Evolutionary conservation across 345 rosid species (phyloP), one percentile per base, ranked within the genome.

Genomic region (Lenwebbia sp.): DNA sequence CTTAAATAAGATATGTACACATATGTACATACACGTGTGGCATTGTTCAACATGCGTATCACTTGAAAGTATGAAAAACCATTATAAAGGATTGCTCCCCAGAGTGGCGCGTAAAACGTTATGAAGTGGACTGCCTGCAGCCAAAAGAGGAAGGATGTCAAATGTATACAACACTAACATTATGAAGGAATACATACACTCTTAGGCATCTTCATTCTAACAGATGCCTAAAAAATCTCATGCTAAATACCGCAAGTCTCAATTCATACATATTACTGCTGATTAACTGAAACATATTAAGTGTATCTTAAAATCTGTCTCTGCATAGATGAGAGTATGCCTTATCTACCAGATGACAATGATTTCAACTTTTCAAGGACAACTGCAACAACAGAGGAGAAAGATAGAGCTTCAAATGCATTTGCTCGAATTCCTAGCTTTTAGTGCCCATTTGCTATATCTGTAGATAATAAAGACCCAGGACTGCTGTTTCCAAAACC

Each of bases 71-170:
- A 97, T 15, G 96, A 95, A 91, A 93, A 90, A 83, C 98, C 99
- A 87, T 97, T 97, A 94, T 95, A 97, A 86, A 97, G 95, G 89
- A 97, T 97, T 82, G 99, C 98, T 54, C 96, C 97, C 99, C 98
- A 97, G 44, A 97, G 94, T 10, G 99, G 99, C 6, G 92, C 92
- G 47, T 96, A 97, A 74, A 97, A 95, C 28, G 98, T 97, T 87
- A 96, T 88, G 74, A 97, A 97, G 84, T 96, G 98, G 88, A 95
- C 91, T 60, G 98, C 99, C 98, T 97, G 98, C 92, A 91, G 28
- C 65, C 50, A 84, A 83, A 86, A 50, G 83, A 17, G 70, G 70
- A 85, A 23, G n/a, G 14, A 12, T 23, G 37, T 15, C 49, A 60
- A 84, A 44, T 10, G 85, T 60, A 25, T 2, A 78, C 41, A 84